Base-by-base conservation (phyloP, 2,329 filamentous ascomycete genomes). In the Fusarium proliferatum region DNA sequence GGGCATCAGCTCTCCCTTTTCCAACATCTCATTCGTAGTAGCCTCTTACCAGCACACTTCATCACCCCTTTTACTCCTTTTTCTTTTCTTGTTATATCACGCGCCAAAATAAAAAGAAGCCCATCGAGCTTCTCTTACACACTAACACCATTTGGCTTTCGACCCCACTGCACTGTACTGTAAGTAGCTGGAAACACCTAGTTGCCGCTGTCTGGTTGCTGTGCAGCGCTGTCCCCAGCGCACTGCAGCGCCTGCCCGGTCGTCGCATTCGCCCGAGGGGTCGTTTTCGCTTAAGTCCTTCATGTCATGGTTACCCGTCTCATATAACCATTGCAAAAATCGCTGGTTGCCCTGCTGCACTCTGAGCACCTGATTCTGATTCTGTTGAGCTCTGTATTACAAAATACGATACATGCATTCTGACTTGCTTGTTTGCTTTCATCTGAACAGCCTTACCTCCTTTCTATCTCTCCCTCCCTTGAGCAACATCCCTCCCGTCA, bases 211-310 rank as follows among this genome's bases (percentile, higher is more conserved):
- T 51, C 41, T 30, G 63, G 70, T 66, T 71, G 70, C 70, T 53
- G 63, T 63, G 49, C 65, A 72, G 67, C 58, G 64, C 69, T 69
- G 46, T 43, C 46, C 17, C 60, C 57, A 72, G 67, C 43, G 43
- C 48, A 46, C 48, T 57, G 28, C 58, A 56, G 49, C 43, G 41
- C 49, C 51, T 52, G 60, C 49, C n/a, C 36, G 38, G 28, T 38
- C 26, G 26, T 70, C 57, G 45, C 51, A 56, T 69, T 61, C 61
- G 48, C 49, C 61, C 61, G 42, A 38, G 19, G 34, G 43, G 23
- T 69, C 67, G 71, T 58, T 65, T 71, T 73, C 71, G 67, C 59
- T 68, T 65, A 68, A 56, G 58, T 61, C 56, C 56, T 49, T 33
- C 41, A 26, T 46, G 55, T 34, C 39, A 26, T 36, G 33, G 49